Evolutionary conservation across 2,329 filamentous ascomycete species (phyloP).

Genomic region (Aquanectria penicillioides): DNA sequence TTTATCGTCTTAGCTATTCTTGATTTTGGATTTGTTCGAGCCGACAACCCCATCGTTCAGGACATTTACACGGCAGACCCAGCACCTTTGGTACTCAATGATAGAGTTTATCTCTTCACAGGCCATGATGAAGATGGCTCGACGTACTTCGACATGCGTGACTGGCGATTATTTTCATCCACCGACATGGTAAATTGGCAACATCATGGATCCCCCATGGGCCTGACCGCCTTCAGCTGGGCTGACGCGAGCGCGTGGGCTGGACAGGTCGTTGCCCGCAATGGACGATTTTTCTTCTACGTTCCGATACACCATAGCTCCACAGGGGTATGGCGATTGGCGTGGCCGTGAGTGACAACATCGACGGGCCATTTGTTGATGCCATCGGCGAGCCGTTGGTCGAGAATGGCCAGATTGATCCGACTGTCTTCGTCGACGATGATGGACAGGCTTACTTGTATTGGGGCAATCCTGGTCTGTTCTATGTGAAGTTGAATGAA

Average conservation of each 20-base stretch:
- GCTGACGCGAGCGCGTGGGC: neutral
- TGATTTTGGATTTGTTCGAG: neutral
- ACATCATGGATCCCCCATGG: neutral
- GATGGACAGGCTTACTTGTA: constrained; percentile 2
- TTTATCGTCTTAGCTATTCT: too few species aligned
- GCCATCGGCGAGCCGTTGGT: neutral
- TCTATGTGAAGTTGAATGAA: neutral
- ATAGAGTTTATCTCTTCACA: neutral
- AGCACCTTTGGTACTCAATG: neutral
- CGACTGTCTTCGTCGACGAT: neutral
- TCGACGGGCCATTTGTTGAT: neutral
- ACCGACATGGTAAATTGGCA: neutral
- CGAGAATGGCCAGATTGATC: neutral
- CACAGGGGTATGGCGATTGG: neutral
- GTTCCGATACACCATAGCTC: neutral
- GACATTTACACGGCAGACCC: neutral
- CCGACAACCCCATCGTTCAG: neutral
- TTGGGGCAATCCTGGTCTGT: neutral
- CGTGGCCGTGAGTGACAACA: neutral
- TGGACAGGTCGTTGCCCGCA: neutral
- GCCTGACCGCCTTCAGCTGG: neutral
- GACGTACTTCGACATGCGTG: neutral
- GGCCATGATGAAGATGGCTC: neutral
- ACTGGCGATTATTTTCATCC: neutral
- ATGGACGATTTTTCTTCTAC: neutral